Evolutionary conservation across 2,329 filamentous ascomycete species (phyloP), one percentile per base, ranked within the genome.

Genomic region (Huntiella omanensis): DNA sequence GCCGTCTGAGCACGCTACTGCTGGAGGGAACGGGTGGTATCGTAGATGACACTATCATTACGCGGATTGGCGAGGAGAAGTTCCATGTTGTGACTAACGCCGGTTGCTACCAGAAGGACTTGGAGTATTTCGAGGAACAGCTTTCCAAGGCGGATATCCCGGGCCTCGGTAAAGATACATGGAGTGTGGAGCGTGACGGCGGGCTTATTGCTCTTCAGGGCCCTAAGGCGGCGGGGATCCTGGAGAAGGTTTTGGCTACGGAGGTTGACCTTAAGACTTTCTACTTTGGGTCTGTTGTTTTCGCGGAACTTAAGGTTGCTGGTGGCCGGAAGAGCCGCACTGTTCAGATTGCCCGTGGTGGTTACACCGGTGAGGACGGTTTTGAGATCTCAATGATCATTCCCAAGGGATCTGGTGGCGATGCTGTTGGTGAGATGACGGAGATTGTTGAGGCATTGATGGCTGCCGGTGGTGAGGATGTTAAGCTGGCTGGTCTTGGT

Each of bases 31-130:
- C 79, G 0, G 91, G 91, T 37, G 91, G 91, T 43, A 96, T 98
- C 54, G 78, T 94, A 42, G 91, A 98, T 59, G 91, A 98, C 64
- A 86, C 83, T 4, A 80, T 98, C 55, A 79, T 98, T 56, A 92
- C 87, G 4, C 74, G 81, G 51, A 69, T 93, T n/a, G 71, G 68
- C 19, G 69, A 72, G 47, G 74, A 85, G 49, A 63, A 72, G 46
- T 96, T 87, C 67, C 94, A 95, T 63, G 77, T 96, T 49, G 91
- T 98, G 51, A 93, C 87, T 52, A 98, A 98, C 60, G 91, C 88
- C 19, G 91, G 77, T 34, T 94, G 87, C 62, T 73, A 86, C 46
- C 80, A 86, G 40, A 95, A 95, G 65, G 88, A 96, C 62, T 68
- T 82, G 50, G 72, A 69, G 44, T 96, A 87, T 62, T 64, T 98